Conservation (phyloP, 768 basidiomycete species). For the Boletus coccyginus region DNA sequence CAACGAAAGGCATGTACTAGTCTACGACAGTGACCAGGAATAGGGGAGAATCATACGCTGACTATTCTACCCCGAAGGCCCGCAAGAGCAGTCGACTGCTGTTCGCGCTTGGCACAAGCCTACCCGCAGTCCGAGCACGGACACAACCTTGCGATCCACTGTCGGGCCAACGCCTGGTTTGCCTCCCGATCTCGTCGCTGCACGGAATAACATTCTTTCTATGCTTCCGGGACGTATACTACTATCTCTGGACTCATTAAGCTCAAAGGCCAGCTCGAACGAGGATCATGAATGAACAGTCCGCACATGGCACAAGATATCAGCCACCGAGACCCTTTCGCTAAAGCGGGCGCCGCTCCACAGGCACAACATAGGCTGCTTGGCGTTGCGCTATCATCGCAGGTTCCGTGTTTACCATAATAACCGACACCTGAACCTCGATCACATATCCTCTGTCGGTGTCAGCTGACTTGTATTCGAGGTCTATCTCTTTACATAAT, state of each 20-base stretch:
- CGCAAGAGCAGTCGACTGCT: no score
- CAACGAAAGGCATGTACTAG: no score
- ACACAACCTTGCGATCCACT: not conserved
- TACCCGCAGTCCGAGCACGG: not conserved
- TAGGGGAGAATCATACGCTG: no score
- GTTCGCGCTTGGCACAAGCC: constrained; percentile 1
- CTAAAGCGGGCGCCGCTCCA: constrained; percentile 1
- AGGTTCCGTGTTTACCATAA: not conserved
- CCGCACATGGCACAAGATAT: not conserved
- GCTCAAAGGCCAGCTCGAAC: constrained; percentile 25
- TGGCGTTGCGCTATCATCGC: not conserved
- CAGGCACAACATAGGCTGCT: not conserved
- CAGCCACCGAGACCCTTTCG: not conserved
- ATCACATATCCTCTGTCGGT: not conserved
- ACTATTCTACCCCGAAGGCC: no score
- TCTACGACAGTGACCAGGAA: no score
- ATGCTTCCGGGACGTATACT: constrained; percentile 26
- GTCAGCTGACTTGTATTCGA: not conserved
- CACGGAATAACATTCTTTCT: constrained; percentile 23
- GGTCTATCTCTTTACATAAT: not conserved
- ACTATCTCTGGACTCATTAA: constrained; percentile 28
- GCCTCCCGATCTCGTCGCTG: constrained; percentile 9
- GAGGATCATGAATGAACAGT: constrained; percentile 25
- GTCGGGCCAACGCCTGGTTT: not conserved
- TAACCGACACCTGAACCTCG: not conserved